phyloP scores from a whole-genome alignment of 176 grass and related monocot species.

The Thalia dealbata region DNA sequence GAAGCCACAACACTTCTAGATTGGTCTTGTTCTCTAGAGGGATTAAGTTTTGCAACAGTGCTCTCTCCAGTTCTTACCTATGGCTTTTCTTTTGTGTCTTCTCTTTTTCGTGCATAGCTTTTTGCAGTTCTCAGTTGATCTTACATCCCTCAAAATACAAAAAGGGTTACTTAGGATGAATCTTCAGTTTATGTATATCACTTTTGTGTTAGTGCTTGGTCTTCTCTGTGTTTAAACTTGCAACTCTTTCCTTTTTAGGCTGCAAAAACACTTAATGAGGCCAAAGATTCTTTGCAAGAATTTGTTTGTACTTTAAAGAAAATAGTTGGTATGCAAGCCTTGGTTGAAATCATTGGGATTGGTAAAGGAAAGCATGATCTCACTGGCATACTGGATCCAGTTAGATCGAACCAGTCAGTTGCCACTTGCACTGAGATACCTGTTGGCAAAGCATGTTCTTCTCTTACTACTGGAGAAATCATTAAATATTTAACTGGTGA shows the following conservation, averaged over 20 bases:
- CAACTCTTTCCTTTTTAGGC: conserved; percentile 36
- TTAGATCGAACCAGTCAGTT: conserved; percentile 40
- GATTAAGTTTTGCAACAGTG: background rate
- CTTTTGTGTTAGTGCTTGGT: background rate
- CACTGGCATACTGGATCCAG: conserved; percentile 53
- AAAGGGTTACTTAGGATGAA: background rate
- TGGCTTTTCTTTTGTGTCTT: background rate
- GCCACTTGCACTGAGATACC: conserved; percentile 51
- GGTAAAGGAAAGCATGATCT: conserved; percentile 73
- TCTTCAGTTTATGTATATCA: background rate
- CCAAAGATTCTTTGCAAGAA: conserved; percentile 48
- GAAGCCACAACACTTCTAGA: background rate
- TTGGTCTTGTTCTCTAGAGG: background rate
- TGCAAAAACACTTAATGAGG: conserved; percentile 49
- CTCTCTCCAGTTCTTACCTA: background rate
- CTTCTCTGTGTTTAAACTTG: conserved; percentile 16
- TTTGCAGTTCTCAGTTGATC: background rate
- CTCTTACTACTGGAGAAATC: conserved; percentile 61
- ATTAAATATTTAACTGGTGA: conserved; percentile 94
- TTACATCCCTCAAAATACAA: background rate
- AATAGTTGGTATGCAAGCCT: conserved; percentile 41
- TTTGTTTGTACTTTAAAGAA: conserved; percentile 62
- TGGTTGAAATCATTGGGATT: conserved; percentile 64
- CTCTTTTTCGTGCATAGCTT: background rate
- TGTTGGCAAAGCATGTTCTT: conserved; percentile 78